A percentile compares a stretch with the other conserved stretches of the same genome.
Conservation (phyloP, 495 filamentous ascomycete species). For the Talaromyces ruber region DNA sequence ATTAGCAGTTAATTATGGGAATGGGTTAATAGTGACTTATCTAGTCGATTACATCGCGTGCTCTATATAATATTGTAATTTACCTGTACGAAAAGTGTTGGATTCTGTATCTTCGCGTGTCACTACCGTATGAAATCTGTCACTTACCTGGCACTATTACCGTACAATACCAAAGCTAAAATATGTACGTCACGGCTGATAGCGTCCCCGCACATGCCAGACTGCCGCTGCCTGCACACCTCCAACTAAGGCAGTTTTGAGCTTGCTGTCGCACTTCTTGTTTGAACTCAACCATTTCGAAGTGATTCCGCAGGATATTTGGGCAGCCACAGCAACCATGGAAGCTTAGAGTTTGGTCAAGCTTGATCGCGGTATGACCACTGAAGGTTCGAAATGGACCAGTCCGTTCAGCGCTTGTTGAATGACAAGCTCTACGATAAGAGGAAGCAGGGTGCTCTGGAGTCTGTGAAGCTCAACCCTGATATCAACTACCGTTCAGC, state of each 20-base stretch:
- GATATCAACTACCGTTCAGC: background rate
- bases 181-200: slow-evolving; percentile 3
- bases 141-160: background rate
- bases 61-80: background rate
- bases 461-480: slow-evolving; percentile 53
- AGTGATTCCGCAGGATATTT: background rate
- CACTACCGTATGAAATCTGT: background rate
- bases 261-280: background rate
- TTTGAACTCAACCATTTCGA: background rate
- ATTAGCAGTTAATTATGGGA: slow-evolving; percentile 69
- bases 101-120: background rate
- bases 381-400: slow-evolving; percentile 57
- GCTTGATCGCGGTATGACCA: background rate
- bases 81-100: background rate
- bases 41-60: background rate
- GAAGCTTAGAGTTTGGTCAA: background rate
- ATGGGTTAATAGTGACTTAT: background rate
- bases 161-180: background rate
- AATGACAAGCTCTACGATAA: slow-evolving; percentile 99
- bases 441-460: slow-evolving; percentile 89
- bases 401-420: slow-evolving; percentile 76
- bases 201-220: slow-evolving; percentile 4
- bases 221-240: background rate
- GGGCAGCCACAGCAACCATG: background rate
- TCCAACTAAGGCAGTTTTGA: background rate